Base-by-base conservation (phyloP, 306 rosid genomes). In the Castanea sativa region DNA sequence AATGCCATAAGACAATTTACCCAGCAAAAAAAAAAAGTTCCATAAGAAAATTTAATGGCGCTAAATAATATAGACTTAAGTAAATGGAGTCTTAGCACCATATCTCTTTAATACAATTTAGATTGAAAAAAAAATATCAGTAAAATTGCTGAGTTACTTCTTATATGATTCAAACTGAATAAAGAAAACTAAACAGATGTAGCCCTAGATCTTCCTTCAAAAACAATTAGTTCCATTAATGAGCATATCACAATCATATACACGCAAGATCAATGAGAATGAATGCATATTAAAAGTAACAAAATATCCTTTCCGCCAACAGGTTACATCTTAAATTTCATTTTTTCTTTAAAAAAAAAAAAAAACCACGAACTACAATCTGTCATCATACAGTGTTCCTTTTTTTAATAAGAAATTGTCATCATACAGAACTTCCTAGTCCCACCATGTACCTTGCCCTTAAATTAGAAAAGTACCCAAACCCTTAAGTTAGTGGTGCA, bases 381-480 rank as follows among this genome's bases (percentile, higher is more conserved):
- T 69, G 56, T 57, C 76, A 78, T 58, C 72, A 56, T 75, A 69
- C 76, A 77, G 53, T 13, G 53, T 49, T 79, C 64, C 25, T 5
- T 12, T 2, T 5, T 20, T 20, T 9, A 58, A 58, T 8, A 9
- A 57, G 12, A 8, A 58, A 11, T 38, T 71, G 67, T 59, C 76
- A 81, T 61, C 75, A 64, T 71, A 74, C 74, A 79, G 32, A 71
- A 5, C 71, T 76, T 52, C 59, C 68, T 49, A 84, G 76, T 73
- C 67, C 52, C 61, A 57, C 55, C 84, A 79, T 15, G 75, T 49
- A 18, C 60, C 65, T 60, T 76, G 35, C 49, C 74, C 81, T 77
- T 79, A 85, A 72, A 71, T 51, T 79, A 33, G 82, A 58, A 59
- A 68, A 64, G 12, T 69, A 49, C 76, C 72, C 83, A 68, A 77